These are phyloP conservation scores for Fomitopsis serialis DNA, from an alignment of 768 basidiomycete genomes.

Conservation along the genomic window DNA sequence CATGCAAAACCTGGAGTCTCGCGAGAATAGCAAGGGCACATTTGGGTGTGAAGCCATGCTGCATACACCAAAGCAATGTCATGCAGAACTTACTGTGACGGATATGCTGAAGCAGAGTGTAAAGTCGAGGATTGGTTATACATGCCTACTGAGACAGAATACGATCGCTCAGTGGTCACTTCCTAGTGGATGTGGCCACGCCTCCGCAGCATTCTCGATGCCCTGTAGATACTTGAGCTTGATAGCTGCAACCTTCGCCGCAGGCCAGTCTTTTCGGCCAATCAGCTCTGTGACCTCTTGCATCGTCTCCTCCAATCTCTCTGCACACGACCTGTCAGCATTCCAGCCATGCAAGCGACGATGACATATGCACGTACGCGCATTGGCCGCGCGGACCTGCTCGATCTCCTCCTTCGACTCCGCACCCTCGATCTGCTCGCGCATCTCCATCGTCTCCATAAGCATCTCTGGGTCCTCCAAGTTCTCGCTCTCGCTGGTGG, in stretches of 20 bases:
- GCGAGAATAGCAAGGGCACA: no score
- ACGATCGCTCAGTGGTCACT: constrained; percentile 21
- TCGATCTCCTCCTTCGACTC: constrained; percentile 43
- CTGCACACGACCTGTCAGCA: constrained; percentile 30
- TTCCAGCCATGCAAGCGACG: neutral
- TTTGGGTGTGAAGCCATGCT: no score
- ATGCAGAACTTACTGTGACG: no score
- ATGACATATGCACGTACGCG: constrained; percentile 34
- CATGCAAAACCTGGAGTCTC: no score
- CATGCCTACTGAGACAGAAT: neutral
- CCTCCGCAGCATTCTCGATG: constrained; percentile 48
- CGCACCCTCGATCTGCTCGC: constrained; percentile 73
- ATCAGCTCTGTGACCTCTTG: constrained; percentile 45
- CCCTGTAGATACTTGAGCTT: constrained; percentile 71
- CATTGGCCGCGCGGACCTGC: constrained; percentile 47
- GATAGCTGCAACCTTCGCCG: constrained; percentile 54
- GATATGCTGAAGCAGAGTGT: neutral
- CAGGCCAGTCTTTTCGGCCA: constrained; percentile 45
- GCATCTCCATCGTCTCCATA: constrained; percentile 68
- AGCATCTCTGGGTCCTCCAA: constrained; percentile 69
- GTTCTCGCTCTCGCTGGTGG: constrained; percentile 64
- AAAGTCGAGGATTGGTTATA: neutral
- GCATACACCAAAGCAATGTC: no score
- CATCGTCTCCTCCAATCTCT: constrained; percentile 42
- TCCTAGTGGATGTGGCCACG: constrained; percentile 20